phyloP scores from a whole-genome alignment of 345 rosid species.

The Gossypium bickii region DNA sequence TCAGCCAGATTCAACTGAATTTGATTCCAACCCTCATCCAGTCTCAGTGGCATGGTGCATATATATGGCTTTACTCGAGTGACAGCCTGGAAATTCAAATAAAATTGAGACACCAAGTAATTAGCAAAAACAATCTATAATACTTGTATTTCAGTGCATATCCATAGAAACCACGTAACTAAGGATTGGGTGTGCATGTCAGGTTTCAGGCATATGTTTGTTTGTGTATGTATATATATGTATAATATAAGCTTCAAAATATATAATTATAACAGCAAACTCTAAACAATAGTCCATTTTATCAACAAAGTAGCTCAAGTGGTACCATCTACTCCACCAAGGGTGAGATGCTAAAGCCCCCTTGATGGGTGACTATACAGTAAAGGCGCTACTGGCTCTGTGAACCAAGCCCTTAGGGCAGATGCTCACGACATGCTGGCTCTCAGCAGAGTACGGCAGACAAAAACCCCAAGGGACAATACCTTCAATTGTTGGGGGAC shows the following conservation, averaged over 20 bases:
- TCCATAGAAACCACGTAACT: neutral
- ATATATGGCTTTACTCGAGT: slow-evolving; percentile 93
- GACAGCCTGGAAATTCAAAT: slow-evolving; percentile 48
- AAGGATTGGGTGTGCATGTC: neutral
- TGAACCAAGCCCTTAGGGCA: too few relatives aligned
- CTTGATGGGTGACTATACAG: too few relatives aligned
- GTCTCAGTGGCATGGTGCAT: slow-evolving; percentile 88
- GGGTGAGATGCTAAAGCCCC: too few relatives aligned
- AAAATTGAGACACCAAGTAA: neutral
- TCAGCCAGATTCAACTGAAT: slow-evolving; percentile 88
- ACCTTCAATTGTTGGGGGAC: too few relatives aligned
- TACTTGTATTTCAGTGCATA: neutral
- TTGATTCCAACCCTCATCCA: slow-evolving; percentile 99
- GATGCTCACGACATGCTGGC: too few relatives aligned
- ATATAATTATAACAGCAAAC: neutral
- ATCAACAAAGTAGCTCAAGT: neutral
- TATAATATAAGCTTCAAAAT: neutral
- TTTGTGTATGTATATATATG: neutral
- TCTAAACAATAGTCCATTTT: neutral
- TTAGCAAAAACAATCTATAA: neutral
- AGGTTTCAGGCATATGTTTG: neutral
- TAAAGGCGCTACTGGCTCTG: too few relatives aligned
- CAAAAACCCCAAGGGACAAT: too few relatives aligned
- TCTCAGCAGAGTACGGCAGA: too few relatives aligned
- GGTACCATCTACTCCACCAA: too few relatives aligned